A percentile compares a stretch with the other conserved stretches of the same genome.
Conservation (phyloP, 1,139 yeast genomes). For the Pichia kudriavzevii region DNA sequence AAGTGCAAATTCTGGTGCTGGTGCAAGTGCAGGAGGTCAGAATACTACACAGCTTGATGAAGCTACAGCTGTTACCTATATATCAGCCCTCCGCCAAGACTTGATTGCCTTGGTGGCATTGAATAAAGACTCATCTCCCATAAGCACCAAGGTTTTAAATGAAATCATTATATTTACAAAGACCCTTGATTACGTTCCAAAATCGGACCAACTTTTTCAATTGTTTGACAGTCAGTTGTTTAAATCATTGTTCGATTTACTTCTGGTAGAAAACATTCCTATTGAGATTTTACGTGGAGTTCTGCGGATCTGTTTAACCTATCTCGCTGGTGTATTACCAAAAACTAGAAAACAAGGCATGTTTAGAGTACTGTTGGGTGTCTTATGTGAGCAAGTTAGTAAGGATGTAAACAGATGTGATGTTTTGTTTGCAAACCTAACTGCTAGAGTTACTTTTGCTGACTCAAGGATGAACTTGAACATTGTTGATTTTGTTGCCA, state of each 20-base stretch:
- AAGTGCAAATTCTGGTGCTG: no score
- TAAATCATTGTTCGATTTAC: slow-evolving; percentile 27
- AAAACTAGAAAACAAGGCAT: slow-evolving; percentile 31
- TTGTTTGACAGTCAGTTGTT: slow-evolving; percentile 39
- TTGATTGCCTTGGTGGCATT: background rate
- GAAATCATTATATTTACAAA: slow-evolving; percentile 48
- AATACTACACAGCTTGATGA: slow-evolving; percentile 17
- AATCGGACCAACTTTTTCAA: slow-evolving; percentile 33
- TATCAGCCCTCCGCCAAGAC: slow-evolving; percentile 9
- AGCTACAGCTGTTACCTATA: slow-evolving; percentile 16
- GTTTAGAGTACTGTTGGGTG: slow-evolving; percentile 34
- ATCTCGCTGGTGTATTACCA: slow-evolving; percentile 41
- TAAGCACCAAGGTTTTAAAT: slow-evolving; percentile 28
- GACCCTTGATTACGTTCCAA: slow-evolving; percentile 40
- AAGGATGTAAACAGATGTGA: slow-evolving; percentile 36
- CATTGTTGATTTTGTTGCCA: slow-evolving; percentile 41
- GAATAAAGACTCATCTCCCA: background rate
- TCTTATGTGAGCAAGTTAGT: slow-evolving; percentile 9
- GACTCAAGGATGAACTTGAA: slow-evolving; percentile 40
- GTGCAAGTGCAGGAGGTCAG: background rate
- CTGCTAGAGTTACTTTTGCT: slow-evolving; percentile 18
- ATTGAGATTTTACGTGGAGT: slow-evolving; percentile 45
- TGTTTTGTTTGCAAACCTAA: slow-evolving; percentile 21
- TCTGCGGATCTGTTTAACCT: slow-evolving; percentile 37
- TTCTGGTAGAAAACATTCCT: slow-evolving; percentile 19